Evolutionary conservation across 306 rosid species (phyloP).

Genomic region (Dalbergia cochinchinensis): DNA sequence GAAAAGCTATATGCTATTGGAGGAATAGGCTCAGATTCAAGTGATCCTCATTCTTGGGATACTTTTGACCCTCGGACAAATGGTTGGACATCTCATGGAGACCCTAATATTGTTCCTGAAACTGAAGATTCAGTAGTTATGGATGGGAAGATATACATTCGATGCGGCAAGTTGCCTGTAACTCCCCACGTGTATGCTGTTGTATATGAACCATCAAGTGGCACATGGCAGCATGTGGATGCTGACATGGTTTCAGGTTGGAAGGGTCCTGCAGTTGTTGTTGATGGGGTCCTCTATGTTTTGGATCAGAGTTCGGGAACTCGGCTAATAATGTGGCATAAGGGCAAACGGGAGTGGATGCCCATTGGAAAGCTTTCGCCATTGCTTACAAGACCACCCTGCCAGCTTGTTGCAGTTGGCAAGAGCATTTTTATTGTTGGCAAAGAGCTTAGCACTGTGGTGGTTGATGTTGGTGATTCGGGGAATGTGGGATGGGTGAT

Average conservation of each 20-base stretch:
- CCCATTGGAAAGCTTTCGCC: conserved; percentile 79
- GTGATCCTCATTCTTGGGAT: conserved; percentile 84
- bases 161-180: conserved; percentile 58
- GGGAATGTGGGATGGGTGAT: conserved; percentile 65
- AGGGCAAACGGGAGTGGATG: conserved; percentile 71
- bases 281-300: conserved; percentile 66
- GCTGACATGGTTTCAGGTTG: conserved; percentile 83
- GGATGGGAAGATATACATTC: conserved; percentile 82
- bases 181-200: conserved; percentile 63
- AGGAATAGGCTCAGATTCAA: conserved; percentile 75
- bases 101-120: conserved; percentile 66
- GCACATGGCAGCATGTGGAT: conserved; percentile 82
- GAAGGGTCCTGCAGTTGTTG: conserved; percentile 89
- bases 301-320: conserved; percentile 85
- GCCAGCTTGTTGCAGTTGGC: conserved; percentile 79
- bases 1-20: conserved; percentile 83
- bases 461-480: conserved; percentile 68
- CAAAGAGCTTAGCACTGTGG: conserved; percentile 84
- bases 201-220: conserved; percentile 81
- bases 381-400: conserved; percentile 83
- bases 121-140: conserved; percentile 78
- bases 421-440: conserved; percentile 73
- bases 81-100: conserved; percentile 65
- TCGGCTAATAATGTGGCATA: conserved; percentile 76
- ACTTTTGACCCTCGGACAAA: conserved; percentile 65